phyloP scores from a whole-genome alignment of 176 grass and related monocot species.

The Pharus latifolius region DNA sequence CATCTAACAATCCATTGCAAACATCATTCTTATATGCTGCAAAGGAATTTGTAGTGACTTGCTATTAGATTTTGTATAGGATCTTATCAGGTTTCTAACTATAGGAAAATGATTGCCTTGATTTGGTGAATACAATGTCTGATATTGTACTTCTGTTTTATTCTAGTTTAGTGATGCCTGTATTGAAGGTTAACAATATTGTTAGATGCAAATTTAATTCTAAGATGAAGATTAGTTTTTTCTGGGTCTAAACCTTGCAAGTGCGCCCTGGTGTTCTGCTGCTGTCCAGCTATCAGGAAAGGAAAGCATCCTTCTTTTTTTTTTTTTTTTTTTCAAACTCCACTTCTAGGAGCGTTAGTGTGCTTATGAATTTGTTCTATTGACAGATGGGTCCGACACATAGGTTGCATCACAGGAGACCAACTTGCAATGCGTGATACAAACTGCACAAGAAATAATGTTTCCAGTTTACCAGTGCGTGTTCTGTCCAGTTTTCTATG shows the following conservation, averaged over 20 bases:
- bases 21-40: slow-evolving; percentile 12
- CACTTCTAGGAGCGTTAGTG: no score
- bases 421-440: no score
- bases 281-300: neutral
- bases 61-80: slow-evolving; percentile 20
- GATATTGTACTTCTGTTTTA: neutral
- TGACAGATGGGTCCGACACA: no score
- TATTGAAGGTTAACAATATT: neutral
- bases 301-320: neutral
- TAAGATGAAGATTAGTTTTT: neutral
- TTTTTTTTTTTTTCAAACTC: no score
- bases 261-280: neutral
- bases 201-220: neutral
- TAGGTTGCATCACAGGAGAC: no score
- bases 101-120: neutral
- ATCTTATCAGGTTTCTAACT: slow-evolving; percentile 9
- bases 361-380: no score
- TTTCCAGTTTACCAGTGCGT: no score
- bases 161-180: neutral
- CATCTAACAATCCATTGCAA: slow-evolving; percentile 9
- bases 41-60: neutral
- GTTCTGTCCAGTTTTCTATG: no score
- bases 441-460: no score
- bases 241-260: neutral
- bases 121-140: neutral